These are phyloP conservation scores for Rubia tinctorum DNA, from an alignment of 305 asterid genomes.

Conservation along the genomic window DNA sequence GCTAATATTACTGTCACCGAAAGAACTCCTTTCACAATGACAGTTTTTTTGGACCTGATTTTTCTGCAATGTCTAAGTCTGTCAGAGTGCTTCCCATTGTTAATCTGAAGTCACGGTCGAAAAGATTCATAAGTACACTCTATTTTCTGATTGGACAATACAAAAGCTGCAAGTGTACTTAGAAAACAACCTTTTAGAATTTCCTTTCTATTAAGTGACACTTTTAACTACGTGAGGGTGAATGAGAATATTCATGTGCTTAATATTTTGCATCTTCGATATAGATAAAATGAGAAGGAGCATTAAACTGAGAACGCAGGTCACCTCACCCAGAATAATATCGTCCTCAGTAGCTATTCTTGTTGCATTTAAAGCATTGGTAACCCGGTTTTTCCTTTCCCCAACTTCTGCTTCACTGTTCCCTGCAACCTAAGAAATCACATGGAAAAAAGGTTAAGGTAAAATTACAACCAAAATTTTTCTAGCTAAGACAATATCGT, in stretches of 20 bases:
- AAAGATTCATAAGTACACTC: constrained; percentile 43
- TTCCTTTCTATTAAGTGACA: too few relatives aligned
- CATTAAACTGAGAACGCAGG: too few relatives aligned
- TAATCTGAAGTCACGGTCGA: constrained; percentile 69
- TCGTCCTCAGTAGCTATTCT: too few relatives aligned
- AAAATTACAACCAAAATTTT: constrained; percentile 10
- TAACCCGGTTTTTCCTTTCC: constrained; percentile 92
- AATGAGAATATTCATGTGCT: too few relatives aligned
- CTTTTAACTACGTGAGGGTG: too few relatives aligned
- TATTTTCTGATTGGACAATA: constrained; percentile 58
- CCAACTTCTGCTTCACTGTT: constrained; percentile 83
- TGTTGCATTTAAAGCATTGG: constrained; percentile 90
- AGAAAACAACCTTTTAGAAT: background rate
- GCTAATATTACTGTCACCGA: constrained; percentile 83
- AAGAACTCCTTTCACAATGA: constrained; percentile 78
- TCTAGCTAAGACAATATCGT: constrained; percentile 39
- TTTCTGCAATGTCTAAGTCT: constrained; percentile 24
- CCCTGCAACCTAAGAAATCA: constrained; percentile 75
- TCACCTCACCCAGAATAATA: too few relatives aligned
- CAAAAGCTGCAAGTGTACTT: constrained; percentile 92
- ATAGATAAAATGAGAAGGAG: background rate
- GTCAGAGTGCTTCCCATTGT: constrained; percentile 36
- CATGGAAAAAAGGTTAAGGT: constrained; percentile 16
- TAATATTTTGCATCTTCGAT: background rate
- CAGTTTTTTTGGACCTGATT: constrained; percentile 35